Conservation (phyloP, 192 early-diverging fungal species). For the Backusella mclennaniae region DNA sequence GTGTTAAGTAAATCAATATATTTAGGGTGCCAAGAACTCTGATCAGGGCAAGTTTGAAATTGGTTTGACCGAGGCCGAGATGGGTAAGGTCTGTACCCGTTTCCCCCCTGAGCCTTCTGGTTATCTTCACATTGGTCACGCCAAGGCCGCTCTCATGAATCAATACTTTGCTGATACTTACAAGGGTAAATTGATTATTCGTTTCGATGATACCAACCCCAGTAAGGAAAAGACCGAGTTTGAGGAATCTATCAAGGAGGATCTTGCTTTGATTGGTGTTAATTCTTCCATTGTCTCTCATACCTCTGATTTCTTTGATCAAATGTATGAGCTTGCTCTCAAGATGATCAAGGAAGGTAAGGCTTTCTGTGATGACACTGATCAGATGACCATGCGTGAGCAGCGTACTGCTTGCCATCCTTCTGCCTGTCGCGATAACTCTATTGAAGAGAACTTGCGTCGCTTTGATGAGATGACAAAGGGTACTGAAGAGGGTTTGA, state of each 20-base stretch:
- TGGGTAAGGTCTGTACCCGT: conserved; percentile 92
- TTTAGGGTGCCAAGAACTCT: conserved; percentile 37
- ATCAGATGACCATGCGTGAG: conserved; percentile 81
- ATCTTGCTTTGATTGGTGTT: conserved; percentile 87
- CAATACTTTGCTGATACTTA: conserved; percentile 92
- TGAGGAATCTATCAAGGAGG: conserved; percentile 93
- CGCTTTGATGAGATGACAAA: conserved; percentile 92
- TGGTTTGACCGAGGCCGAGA: conserved; percentile 71
- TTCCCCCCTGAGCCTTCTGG: conserved; percentile 99
- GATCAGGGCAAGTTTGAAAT: conserved; percentile 97
- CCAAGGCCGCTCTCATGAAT: conserved; percentile 97
- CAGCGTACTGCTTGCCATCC: conserved; percentile 83
- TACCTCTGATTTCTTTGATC: conserved; percentile 93
- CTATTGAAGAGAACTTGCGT: conserved; percentile 88
- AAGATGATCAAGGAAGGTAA: conserved; percentile 83
- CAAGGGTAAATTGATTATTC: conserved; percentile 90
- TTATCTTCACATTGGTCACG: conserved; percentile 99
- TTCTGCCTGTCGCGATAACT: conserved; percentile 77
- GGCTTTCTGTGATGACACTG: conserved; percentile 94
- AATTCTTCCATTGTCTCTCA: conserved; percentile 73
- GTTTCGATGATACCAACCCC: conserved; percentile 99
- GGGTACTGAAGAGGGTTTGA: conserved; percentile 78
- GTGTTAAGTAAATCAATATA: conserved; percentile 8
- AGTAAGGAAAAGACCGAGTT: conserved; percentile 95
- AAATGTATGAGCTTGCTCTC: conserved; percentile 81